phyloP scores from a whole-genome alignment of 169 alveolate genomes.

The Cryptosporidium sp. region DNA sequence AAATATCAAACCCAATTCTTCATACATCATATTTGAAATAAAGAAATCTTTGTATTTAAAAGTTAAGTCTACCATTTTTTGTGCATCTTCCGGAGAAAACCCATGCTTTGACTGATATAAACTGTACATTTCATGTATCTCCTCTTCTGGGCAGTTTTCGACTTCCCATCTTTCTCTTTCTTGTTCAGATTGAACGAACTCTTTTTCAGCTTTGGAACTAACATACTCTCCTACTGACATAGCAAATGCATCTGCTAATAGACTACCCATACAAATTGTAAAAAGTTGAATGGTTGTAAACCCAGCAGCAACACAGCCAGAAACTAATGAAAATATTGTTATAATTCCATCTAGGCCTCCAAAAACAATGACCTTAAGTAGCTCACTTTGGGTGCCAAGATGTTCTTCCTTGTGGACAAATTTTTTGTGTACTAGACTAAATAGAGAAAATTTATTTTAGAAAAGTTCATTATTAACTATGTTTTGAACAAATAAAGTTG shows the following conservation, averaged over 20 bases:
- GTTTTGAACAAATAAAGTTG: not conserved
- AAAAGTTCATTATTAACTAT: not conserved
- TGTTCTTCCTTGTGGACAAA: slow-evolving; percentile 21
- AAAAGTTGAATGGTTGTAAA: slow-evolving; percentile 87
- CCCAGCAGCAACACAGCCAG: slow-evolving; percentile 92
- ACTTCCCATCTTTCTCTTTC: slow-evolving; percentile 89
- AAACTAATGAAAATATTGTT: slow-evolving; percentile 90
- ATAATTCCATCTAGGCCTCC: slow-evolving; percentile 93
- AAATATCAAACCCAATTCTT: slow-evolving; percentile 88
- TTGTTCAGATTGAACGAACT: slow-evolving; percentile 83
- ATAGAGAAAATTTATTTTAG: not conserved
- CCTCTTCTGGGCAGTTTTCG: slow-evolving; percentile 90
- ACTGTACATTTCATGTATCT: slow-evolving; percentile 88
- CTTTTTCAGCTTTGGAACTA: slow-evolving; percentile 86
- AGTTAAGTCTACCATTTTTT: slow-evolving; percentile 85
- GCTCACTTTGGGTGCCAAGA: slow-evolving; percentile 77
- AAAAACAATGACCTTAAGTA: slow-evolving; percentile 87
- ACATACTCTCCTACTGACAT: slow-evolving; percentile 92
- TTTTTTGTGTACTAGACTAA: slow-evolving; percentile 69
- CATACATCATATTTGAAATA: slow-evolving; percentile 92
- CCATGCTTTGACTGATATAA: slow-evolving; percentile 87
- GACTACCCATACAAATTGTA: slow-evolving; percentile 88
- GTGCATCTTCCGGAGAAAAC: slow-evolving; percentile 88
- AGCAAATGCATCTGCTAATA: slow-evolving; percentile 91
- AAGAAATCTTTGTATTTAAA: slow-evolving; percentile 88